A percentile compares a stretch with the other conserved stretches of the same genome.
Conservation (phyloP, 192 early-diverging fungal species). For the Coemansia sp. region DNA sequence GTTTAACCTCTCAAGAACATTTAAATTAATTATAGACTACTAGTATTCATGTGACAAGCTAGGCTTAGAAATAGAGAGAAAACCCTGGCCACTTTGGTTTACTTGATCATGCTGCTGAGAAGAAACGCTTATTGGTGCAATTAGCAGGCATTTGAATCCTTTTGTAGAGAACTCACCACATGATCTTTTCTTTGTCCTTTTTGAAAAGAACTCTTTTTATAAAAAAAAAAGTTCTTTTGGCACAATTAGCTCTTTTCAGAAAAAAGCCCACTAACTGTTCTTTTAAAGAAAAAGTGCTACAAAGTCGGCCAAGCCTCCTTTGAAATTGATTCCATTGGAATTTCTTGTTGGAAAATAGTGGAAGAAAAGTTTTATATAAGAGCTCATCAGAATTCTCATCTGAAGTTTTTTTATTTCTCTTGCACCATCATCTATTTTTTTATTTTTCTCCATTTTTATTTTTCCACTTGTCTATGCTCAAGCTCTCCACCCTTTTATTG, state of each 20-base stretch:
- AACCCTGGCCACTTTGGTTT: neutral
- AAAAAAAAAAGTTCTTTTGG: neutral
- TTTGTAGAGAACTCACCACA: neutral
- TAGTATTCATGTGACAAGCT: too few relatives aligned
- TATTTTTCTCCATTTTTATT: neutral
- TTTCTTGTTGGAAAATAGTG: neutral
- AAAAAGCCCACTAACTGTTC: neutral
- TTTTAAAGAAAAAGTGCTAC: neutral
- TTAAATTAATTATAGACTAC: too few relatives aligned
- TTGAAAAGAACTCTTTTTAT: neutral
- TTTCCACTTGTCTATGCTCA: neutral
- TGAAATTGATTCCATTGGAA: neutral
- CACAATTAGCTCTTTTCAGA: neutral
- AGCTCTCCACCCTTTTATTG: neutral
- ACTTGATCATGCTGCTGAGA: neutral
- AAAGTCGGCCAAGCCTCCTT: neutral
- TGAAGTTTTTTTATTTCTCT: neutral
- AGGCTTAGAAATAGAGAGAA: neutral
- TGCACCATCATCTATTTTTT: neutral
- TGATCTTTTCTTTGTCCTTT: neutral
- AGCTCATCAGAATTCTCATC: neutral
- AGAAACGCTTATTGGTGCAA: neutral
- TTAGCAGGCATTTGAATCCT: neutral
- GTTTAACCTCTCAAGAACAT: too few relatives aligned
- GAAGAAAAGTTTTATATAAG: neutral